Evolutionary conservation across 2,329 filamentous ascomycete genomes (phyloP).

Genomic region (Tolypocladium guangdongense): DNA sequence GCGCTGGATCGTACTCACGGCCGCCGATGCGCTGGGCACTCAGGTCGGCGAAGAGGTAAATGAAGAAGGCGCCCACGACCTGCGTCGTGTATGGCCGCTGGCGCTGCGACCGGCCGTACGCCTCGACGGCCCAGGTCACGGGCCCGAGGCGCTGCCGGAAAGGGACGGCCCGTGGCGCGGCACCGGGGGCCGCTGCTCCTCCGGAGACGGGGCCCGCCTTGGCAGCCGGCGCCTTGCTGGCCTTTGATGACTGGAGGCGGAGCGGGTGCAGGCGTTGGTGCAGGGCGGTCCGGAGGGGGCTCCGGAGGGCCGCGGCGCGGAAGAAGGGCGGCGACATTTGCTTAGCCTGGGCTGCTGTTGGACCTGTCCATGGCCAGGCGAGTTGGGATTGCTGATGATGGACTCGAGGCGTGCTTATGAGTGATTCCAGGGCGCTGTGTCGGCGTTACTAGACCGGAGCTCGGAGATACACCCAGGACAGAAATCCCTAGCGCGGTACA

Average conservation of each 20-base stretch:
- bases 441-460: no score
- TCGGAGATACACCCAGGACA: no score
- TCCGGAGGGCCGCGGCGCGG: not conserved
- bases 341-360: not conserved
- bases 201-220: not conserved
- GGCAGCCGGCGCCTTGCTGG: not conserved
- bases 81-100: constrained; percentile 71
- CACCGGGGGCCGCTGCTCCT: not conserved
- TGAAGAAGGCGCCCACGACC: constrained; percentile 60
- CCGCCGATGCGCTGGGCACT: constrained; percentile 60
- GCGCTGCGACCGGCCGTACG: constrained; percentile 61
- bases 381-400: not conserved
- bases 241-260: not conserved
- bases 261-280: not conserved
- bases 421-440: not conserved
- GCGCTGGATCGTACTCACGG: constrained; percentile 53
- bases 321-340: not conserved
- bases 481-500: no score
- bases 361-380: not conserved
- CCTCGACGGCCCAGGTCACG: constrained; percentile 38
- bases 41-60: constrained; percentile 70
- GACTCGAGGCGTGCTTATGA: not conserved
- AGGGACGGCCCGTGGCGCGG: constrained; percentile 14
- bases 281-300: not conserved
- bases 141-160: constrained; percentile 49